A percentile compares a stretch with the other conserved stretches of the same genome.
phyloP scores from a whole-genome alignment of 2,329 filamentous ascomycete genomes.

The Fonsecaea pugnacius region DNA sequence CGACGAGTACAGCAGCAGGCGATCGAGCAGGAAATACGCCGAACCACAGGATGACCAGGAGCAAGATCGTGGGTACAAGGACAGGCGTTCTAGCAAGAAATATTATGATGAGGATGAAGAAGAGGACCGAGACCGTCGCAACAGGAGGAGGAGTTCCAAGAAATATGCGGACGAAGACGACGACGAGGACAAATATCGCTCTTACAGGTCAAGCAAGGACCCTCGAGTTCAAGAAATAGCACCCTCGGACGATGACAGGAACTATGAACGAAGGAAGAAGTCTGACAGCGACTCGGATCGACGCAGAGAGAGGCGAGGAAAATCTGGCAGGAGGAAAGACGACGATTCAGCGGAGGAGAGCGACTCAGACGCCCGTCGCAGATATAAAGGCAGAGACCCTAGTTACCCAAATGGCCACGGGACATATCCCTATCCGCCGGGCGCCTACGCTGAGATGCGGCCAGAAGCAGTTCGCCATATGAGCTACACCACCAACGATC shows the following conservation, averaged over 20 bases:
- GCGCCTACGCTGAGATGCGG: conserved; percentile 19
- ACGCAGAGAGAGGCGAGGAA: conserved; percentile 18
- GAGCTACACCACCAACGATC: conserved; percentile 45
- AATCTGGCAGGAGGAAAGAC: conserved; percentile 23
- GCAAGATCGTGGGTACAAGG: conserved; percentile 28
- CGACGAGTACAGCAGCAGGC: conserved; percentile 32
- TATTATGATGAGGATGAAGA: conserved; percentile 41
- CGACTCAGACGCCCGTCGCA: conserved; percentile 23
- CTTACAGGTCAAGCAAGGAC: conserved; percentile 21
- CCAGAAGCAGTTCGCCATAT: conserved; percentile 28
- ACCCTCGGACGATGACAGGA: conserved; percentile 31
- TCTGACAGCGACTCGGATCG: conserved; percentile 32
- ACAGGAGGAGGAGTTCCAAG: conserved; percentile 35
- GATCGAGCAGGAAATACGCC: conserved; percentile 38
- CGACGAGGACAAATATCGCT: conserved; percentile 31
- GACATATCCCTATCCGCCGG: conserved; percentile 16
- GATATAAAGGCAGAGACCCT: conserved; percentile 7
- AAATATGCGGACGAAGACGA: conserved; percentile 38
- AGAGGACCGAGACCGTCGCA: conserved; percentile 39
- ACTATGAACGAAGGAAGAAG: conserved; percentile 27
- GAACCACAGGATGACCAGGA: conserved; percentile 39
- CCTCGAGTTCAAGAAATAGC: conserved; percentile 23
- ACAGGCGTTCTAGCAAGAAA: conserved; percentile 34
- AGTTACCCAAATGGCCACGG: conserved; percentile 6
- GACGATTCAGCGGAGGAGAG: conserved; percentile 28